These are phyloP conservation scores for Emergomyces orientalis DNA, from an alignment of 2,329 filamentous ascomycete genomes.

Conservation along the genomic window DNA sequence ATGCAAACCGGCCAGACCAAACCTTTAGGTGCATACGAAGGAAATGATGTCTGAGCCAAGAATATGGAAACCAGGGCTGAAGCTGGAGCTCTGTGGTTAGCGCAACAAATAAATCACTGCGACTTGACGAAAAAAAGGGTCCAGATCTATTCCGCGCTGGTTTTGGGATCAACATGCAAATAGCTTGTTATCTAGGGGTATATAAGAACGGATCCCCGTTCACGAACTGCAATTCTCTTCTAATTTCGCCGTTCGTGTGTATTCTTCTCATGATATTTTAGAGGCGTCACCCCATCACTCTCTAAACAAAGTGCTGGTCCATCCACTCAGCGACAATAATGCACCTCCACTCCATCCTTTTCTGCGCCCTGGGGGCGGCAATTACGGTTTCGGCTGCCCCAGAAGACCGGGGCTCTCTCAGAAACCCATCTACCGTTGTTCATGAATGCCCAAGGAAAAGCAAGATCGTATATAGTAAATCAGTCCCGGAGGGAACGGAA, in stretches of 20 bases:
- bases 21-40: neutral
- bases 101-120: neutral
- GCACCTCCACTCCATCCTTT: slow-evolving; percentile 11
- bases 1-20: neutral
- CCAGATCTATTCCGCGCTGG: neutral
- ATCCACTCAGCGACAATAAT: slow-evolving; percentile 10
- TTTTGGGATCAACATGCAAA: neutral
- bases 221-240: neutral
- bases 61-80: neutral
- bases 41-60: neutral
- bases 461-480: slow-evolving; percentile 22
- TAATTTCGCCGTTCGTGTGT: neutral
- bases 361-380: slow-evolving; percentile 8
- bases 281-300: neutral
- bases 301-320: no score
- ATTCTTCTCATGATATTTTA: no score
- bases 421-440: neutral
- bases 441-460: slow-evolving; percentile 10
- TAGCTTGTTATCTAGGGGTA: neutral
- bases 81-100: neutral
- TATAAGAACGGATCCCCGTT: neutral
- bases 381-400: neutral
- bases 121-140: neutral
- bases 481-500: slow-evolving; percentile 33
- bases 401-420: neutral